Evolutionary conservation across 1,284 basidiomycete species (phyloP).

Genomic region (Leccinum subspadiceum): DNA sequence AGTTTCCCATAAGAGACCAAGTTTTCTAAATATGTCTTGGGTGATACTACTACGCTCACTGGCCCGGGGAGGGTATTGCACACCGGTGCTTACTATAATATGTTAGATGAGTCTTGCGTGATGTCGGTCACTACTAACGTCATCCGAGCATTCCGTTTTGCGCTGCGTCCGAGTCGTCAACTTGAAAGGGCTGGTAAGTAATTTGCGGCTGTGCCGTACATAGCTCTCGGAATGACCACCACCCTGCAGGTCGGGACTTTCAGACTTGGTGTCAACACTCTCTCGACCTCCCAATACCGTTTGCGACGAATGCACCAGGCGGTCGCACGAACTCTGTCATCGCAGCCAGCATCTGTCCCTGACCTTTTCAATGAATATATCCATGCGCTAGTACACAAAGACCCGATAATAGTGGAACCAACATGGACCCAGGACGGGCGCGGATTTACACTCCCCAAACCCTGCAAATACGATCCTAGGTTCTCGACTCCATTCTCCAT

Average conservation of each 20-base stretch:
- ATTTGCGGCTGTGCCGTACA: background rate
- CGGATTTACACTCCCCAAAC: background rate
- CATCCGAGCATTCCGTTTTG: no score
- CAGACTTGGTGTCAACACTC: conserved; percentile 1
- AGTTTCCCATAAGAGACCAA: no score
- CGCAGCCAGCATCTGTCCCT: background rate
- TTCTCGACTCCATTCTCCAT: background rate
- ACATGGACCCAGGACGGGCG: background rate
- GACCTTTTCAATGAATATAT: background rate
- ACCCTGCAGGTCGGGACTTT: conserved; percentile 3
- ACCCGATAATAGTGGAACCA: background rate
- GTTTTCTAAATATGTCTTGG: no score
- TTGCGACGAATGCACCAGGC: conserved; percentile 20
- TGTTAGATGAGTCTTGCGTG: no score
- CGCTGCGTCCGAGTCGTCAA: no score
- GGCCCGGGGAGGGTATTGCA: no score
- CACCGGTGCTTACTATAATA: no score
- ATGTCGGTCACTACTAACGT: no score
- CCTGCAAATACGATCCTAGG: background rate
- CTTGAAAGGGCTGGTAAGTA: background rate
- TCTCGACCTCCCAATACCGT: background rate
- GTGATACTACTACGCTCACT: no score
- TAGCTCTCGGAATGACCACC: background rate
- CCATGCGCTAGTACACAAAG: background rate
- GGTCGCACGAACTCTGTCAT: conserved; percentile 5